Base-by-base conservation (phyloP, 2,329 filamentous ascomycete genomes). In the Diaporthe velutina region DNA sequence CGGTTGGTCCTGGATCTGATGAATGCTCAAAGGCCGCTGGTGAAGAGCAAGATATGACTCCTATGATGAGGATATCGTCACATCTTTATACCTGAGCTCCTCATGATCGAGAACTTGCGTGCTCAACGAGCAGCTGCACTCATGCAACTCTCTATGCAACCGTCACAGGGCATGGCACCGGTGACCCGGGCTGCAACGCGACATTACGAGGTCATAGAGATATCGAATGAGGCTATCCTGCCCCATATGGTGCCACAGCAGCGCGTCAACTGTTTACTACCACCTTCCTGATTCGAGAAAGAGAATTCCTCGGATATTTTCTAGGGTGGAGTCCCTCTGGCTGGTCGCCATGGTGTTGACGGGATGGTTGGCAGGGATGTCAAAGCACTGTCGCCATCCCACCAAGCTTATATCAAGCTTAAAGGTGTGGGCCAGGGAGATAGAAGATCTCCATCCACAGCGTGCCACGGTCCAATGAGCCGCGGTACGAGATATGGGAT, bases 231-330 rank as follows among this genome's bases (percentile, higher is more conserved):
- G 68, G 68, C 58, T 52, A 52, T 67, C 68, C 67, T 40, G 30
- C 13, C 40, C 73, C 57, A 40, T 64, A 72, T 72, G 70, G 42
- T 72, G 57, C 48, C 45, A 72, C 70, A 45, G 35, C 33, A 64
- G 10, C 12, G 42, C 45, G 3, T 35, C 25, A 42, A 40, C 10
- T 28, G 35, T 57, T 45, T 71, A 22, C 12, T 72, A 67, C 55
- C 70, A 74, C 73, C 73, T 74, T 74, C 73, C 73, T 35, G 22
- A 74, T 74, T 42, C 22, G 58, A 25, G 25, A 48, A 33, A 17
- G n/a, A 45, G 28, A 22, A 22, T 30, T 12, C 5, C 19, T 10
- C 35, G 17, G 30, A 28, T n/a, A 12, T 17, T 19, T 25, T 52
- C 45, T 40, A 10, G 28, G 30, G 35, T 19, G 35, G 40, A 45